Base-by-base conservation (phyloP, 371 early-diverging fungal species). In the Mucor saturninus region DNA sequence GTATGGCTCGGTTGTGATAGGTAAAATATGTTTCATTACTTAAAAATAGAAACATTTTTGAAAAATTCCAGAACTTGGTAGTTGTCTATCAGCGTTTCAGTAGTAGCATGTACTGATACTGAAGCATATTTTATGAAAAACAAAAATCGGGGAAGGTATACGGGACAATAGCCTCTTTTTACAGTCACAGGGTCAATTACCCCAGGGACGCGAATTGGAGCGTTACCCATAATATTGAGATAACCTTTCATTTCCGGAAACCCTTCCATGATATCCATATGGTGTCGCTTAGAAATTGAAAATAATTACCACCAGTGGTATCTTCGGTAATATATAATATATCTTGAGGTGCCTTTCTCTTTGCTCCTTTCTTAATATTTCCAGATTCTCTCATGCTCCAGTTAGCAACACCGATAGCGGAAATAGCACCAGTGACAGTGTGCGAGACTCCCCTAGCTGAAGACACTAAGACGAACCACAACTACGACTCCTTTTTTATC, bases 391-490 rank as follows among this genome's bases (percentile, higher is more conserved):
- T 61, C 26, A 43, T 40, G 38, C 61, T 53, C 2, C 52, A 29
- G 21, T 61, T 59, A 1, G 50, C 61, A 28, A 62, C 37, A 56
- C 56, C 50, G 29, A 53, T 29, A 52, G 38, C 54, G 6, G 54
- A 64, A 3, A 64, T 58, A 1, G 64, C 54, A 37, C 54, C 64
- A 57, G 57, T 56, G 45, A 52, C 37, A 14, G 51, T 62, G 21
- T 54, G 54, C 3, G 55, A 55, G 5, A 48, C 30, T 32, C 48
- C 56, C 49, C 63, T 62, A 10, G 63, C 42, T 40, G 58, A 52
- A 31, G 59, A 35, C 37, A 21, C 46, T 15, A 26, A 21, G 59
- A 52, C 56, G 59, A 61, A 9, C 15, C 54, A 21, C 54, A 1
- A 14, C 30, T 37, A 45, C 48, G 38, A 32, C 59, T 50, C 11